These are phyloP conservation scores for Luffa aegyptiaca DNA, from an alignment of 306 rosid genomes.

Conservation along the genomic window DNA sequence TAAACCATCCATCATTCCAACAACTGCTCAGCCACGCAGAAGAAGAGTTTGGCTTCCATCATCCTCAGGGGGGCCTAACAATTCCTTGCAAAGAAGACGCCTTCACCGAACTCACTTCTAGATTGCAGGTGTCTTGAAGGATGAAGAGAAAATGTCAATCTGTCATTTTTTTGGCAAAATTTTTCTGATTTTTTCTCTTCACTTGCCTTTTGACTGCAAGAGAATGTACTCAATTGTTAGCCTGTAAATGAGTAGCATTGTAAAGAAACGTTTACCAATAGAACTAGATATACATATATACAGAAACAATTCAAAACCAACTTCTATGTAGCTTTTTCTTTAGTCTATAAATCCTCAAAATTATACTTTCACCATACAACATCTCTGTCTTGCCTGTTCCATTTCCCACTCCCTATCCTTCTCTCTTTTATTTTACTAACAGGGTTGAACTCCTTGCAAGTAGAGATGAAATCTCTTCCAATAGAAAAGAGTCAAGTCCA, in stretches of 20 bases:
- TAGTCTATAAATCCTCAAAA: not conserved
- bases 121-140: not conserved
- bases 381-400: not conserved
- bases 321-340: not conserved
- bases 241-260: not conserved
- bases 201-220: not conserved
- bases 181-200: not conserved
- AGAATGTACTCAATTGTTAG: not conserved
- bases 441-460: not conserved
- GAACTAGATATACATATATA: not conserved
- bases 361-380: not conserved
- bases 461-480: not conserved
- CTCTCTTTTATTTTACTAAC: not conserved
- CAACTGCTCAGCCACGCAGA: conserved; percentile 15
- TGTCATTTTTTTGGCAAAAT: not conserved
- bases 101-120: conserved; percentile 22
- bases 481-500: not conserved
- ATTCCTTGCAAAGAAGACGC: conserved; percentile 34
- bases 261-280: not conserved
- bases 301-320: not conserved
- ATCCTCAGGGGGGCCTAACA: conserved; percentile 37
- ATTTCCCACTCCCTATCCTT: not conserved
- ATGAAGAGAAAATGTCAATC: not conserved
- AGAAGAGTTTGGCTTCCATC: conserved; percentile 36
- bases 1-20: conserved; percentile 14